Conservation (phyloP, 1,139 yeast genomes). For the Taphrina sp. region DNA sequence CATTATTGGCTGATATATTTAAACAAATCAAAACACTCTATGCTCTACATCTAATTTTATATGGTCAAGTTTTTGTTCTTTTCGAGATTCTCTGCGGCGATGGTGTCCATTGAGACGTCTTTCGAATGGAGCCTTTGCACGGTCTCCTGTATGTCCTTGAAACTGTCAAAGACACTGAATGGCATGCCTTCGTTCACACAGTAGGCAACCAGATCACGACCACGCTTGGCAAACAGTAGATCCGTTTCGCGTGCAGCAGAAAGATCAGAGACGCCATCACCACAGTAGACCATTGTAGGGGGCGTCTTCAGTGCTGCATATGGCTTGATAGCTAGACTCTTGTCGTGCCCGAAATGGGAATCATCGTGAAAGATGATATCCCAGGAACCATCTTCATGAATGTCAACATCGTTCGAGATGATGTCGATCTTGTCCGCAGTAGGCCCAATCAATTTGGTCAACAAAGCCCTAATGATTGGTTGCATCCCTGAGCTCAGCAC, state of each 20-base stretch:
- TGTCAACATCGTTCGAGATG: conserved; percentile 71
- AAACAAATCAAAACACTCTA: no score
- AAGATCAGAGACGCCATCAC: conserved; percentile 95
- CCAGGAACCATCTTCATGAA: conserved; percentile 66
- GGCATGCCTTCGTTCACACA: conserved; percentile 80
- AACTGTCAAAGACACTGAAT: conserved; percentile 74
- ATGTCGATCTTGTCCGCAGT: conserved; percentile 72
- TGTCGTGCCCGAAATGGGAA: conserved; percentile 90
- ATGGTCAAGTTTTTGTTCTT: not conserved
- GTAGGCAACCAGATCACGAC: conserved; percentile 81
- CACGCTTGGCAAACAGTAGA: conserved; percentile 86
- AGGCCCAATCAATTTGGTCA: conserved; percentile 70
- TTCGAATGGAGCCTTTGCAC: conserved; percentile 48
- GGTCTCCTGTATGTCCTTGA: conserved; percentile 63
- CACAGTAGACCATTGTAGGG: conserved; percentile 74
- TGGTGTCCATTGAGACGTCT: conserved; percentile 47
- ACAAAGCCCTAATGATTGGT: conserved; percentile 78
- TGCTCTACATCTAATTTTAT: no score
- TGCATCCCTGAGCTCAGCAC: conserved; percentile 86
- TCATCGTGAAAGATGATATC: conserved; percentile 80
- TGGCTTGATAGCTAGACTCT: conserved; percentile 74
- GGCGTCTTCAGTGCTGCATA: conserved; percentile 48
- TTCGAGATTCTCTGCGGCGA: conserved; percentile 44
- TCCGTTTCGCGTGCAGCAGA: conserved; percentile 95
- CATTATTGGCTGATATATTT: no score